phyloP scores from a whole-genome alignment of 805 yeast species.

The Zygosaccharomyces bailii region DNA sequence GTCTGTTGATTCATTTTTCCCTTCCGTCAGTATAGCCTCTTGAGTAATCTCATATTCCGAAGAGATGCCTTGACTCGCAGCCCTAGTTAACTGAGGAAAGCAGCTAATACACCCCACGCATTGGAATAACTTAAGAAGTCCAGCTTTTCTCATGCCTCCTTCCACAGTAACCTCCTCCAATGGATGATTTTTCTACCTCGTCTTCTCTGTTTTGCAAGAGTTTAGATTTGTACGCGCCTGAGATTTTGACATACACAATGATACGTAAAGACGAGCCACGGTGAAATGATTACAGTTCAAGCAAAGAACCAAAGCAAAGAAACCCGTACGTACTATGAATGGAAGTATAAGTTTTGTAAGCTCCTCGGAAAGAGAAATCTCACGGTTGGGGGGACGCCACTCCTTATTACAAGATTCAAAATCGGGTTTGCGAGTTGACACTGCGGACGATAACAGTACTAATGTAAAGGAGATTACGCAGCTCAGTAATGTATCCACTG shows the following conservation, averaged over 20 bases:
- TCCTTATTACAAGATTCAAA: constrained; percentile 39
- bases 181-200: background rate
- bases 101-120: background rate
- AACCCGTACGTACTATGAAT: background rate
- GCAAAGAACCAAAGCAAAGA: background rate
- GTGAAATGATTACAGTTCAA: no score
- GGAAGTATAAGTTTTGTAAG: constrained; percentile 3
- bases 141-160: background rate
- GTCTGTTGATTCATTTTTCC: constrained; percentile 3
- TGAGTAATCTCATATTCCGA: constrained; percentile 8
- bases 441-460: constrained; percentile 21
- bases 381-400: constrained; percentile 39
- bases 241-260: background rate
- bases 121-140: background rate
- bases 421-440: constrained; percentile 28
- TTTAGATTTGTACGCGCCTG: background rate
- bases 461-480: constrained; percentile 33
- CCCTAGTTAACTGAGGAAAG: background rate
- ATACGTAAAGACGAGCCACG: background rate
- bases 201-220: background rate
- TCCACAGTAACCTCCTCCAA: background rate
- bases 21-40: constrained; percentile 6
- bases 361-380: constrained; percentile 5
- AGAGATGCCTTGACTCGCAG: constrained; percentile 1
- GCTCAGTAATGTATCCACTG: constrained; percentile 32